Conservation (phyloP, 148 eudicot genomes). For the Gaultheria prostrata region DNA sequence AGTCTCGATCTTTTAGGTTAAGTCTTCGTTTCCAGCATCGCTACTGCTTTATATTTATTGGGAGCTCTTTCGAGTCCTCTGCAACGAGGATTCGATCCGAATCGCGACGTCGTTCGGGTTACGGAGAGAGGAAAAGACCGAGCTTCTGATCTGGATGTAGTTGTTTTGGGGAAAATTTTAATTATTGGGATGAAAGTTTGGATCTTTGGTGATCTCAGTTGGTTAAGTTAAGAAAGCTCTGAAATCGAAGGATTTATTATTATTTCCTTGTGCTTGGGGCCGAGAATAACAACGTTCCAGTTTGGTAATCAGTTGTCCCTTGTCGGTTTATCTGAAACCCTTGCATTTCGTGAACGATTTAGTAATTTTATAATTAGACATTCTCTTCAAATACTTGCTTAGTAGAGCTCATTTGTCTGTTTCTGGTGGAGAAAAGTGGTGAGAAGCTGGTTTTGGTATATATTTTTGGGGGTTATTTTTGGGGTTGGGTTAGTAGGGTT, state of each 20-base stretch:
- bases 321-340: slow-evolving; percentile 8
- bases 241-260: neutral
- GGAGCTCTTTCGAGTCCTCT: neutral
- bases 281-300: slow-evolving; percentile 21
- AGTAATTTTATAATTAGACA: slow-evolving; percentile 8
- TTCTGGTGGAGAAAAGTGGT: neutral
- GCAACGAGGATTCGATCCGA: neutral
- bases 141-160: neutral
- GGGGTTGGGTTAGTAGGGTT: neutral
- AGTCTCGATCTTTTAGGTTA: slow-evolving; percentile 13
- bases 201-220: neutral
- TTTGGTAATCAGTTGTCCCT: slow-evolving; percentile 20
- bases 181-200: slow-evolving; percentile 9
- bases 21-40: neutral
- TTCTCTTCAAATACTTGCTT: slow-evolving; percentile 16
- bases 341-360: neutral
- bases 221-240: neutral
- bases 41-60: neutral
- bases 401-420: slow-evolving; percentile 1
- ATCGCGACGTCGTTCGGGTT: neutral
- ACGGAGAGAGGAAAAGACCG: neutral
- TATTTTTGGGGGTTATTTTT: neutral
- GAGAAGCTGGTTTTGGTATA: neutral
- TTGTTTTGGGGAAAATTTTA: neutral
- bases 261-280: slow-evolving; percentile 31